Evolutionary conservation across 1,139 yeast genomes (phyloP).

Genomic region (Eremothecium cymbalariae): DNA sequence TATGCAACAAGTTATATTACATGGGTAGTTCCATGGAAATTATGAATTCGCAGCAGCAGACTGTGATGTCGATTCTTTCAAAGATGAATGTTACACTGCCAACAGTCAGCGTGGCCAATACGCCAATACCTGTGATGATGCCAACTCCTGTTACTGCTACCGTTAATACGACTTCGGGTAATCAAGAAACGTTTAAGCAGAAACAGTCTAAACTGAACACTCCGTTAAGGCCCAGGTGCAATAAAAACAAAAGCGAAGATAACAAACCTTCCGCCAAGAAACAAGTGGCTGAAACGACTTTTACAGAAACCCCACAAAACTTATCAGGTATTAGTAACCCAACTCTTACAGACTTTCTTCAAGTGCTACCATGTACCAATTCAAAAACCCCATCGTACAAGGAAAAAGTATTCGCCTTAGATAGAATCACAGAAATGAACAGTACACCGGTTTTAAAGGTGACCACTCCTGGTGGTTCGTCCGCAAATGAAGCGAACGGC

Average conservation of each 20-base stretch:
- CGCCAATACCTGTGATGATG: slow-evolving; percentile 5
- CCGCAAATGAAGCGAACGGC: no score
- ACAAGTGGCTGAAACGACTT: slow-evolving; percentile 7
- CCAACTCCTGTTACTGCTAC: slow-evolving; percentile 8
- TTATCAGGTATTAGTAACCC: not conserved
- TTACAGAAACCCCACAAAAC: slow-evolving; percentile 7
- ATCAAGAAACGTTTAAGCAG: slow-evolving; percentile 1
- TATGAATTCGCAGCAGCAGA: slow-evolving; percentile 25
- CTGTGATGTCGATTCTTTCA: slow-evolving; percentile 31
- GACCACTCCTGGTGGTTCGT: slow-evolving; percentile 6
- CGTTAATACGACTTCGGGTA: slow-evolving; percentile 5
- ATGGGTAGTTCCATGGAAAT: slow-evolving; percentile 29
- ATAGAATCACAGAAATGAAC: slow-evolving; percentile 2
- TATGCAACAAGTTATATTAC: slow-evolving; percentile 27
- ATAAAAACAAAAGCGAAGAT: slow-evolving; percentile 3
- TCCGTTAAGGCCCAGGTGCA: slow-evolving; percentile 13
- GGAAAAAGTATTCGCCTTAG: slow-evolving; percentile 1
- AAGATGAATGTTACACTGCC: slow-evolving; percentile 12
- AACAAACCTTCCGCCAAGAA: not conserved
- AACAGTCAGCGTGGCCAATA: not conserved
- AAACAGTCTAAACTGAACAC: slow-evolving; percentile 12
- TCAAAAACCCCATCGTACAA: slow-evolving; percentile 1
- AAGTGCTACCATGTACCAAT: not conserved
- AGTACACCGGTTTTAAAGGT: slow-evolving; percentile 6
- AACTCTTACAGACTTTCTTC: not conserved